Evolutionary conservation across 441 rosid species (phyloP), one percentile per base, ranked within the genome.

Genomic region (Brassica balearica): DNA sequence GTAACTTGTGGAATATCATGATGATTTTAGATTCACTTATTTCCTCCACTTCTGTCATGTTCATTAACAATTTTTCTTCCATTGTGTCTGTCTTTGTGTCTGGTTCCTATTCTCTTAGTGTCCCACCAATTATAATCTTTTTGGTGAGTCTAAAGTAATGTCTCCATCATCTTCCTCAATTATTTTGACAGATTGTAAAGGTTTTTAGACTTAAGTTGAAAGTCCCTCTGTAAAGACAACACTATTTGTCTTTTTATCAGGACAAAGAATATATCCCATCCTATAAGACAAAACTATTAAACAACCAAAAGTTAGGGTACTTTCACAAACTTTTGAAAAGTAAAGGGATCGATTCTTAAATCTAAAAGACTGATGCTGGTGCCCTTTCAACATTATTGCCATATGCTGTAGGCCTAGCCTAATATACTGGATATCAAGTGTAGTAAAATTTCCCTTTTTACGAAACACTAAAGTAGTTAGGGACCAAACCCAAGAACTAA

Each of bases 401-500:
- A 51, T 46, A 12, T 48, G 27, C 27, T 25, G 27, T 25, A 25
- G 27, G 27, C 27, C 7, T 25, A 25, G 27, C 27, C 6, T 25
- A 25, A 25, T 25, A 25, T 25, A 3, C 4, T 25, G 27, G 0
- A 25, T 25, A 53, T 6, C 43, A 7, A 36, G 46, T 8, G 12
- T 53, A 53, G 59, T 15, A 6, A 53, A 53, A 6, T 53, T 6
- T 15, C 9, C 3, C 8, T 48, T 48, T 48, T 25, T 25, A n/a
- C 17, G 14, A 5, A 48, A 43, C 51, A 43, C 14, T 77, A 1
- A 25, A 23, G 14, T 71, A 56, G 2, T 51, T 75, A 86, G 51
- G 83, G 89, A 77, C 86, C 83, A 81, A 80, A 86, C 51, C 83
- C 88, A 74, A 85, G 84, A 78, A 90, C 58, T 79, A 80, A 11